Conservation (phyloP, 768 basidiomycete genomes). For the Phaffia australis region DNA sequence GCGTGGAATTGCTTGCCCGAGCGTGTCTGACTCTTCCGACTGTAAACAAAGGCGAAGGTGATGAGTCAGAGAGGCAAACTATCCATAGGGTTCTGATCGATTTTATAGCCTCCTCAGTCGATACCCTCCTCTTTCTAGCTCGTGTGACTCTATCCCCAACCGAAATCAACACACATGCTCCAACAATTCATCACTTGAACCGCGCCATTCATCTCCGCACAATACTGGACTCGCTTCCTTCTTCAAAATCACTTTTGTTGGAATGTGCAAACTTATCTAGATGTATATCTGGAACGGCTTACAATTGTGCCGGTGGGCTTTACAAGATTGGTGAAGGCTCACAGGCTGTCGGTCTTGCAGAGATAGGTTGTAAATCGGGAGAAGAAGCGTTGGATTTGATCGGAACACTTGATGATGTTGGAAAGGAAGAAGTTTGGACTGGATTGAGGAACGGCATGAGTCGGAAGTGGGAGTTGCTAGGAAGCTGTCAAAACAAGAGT, state of each 20-base stretch:
- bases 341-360: slow-evolving; percentile 52
- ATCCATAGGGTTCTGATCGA: neutral
- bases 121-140: slow-evolving; percentile 22
- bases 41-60: slow-evolving; percentile 7
- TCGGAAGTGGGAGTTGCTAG: slow-evolving; percentile 70
- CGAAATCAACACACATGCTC: neutral
- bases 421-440: slow-evolving; percentile 44
- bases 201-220: neutral
- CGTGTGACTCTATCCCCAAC: neutral
- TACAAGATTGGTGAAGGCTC: slow-evolving; percentile 47
- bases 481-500: slow-evolving; percentile 63
- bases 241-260: slow-evolving; percentile 7
- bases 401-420: neutral
- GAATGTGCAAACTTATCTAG: slow-evolving; percentile 33
- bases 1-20: slow-evolving; percentile 8
- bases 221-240: slow-evolving; percentile 12
- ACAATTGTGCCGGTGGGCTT: slow-evolving; percentile 39
- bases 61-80: slow-evolving; percentile 17
- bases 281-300: slow-evolving; percentile 32
- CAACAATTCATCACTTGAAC: neutral
- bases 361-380: slow-evolving; percentile 52
- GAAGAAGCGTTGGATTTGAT: slow-evolving; percentile 40
- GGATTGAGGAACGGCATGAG: slow-evolving; percentile 56
- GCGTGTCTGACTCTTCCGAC: slow-evolving; percentile 22
- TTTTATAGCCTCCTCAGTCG: slow-evolving; percentile 7